Conservation (phyloP, 2,329 filamentous ascomycete genomes). For the Aspergillus pseudonomiae region DNA sequence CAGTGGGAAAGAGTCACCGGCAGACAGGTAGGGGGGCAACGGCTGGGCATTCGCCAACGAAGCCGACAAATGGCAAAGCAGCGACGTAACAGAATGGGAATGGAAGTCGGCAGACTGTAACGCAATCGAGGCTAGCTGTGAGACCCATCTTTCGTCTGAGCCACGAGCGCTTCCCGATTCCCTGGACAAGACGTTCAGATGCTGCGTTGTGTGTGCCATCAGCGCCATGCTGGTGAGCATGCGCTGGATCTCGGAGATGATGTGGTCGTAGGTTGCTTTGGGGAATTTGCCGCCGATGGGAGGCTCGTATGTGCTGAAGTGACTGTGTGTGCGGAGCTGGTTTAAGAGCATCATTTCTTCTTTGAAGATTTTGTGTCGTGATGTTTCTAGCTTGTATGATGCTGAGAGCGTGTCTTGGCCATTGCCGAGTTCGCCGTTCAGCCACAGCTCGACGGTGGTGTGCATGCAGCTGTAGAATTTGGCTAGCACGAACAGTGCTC, state of each 20-base stretch:
- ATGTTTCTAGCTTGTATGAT: conserved; percentile 52
- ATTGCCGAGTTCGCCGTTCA: conserved; percentile 58
- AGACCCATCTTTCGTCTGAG: conserved; percentile 57
- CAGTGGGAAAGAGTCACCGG: conserved; percentile 64
- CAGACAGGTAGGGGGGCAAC: conserved; percentile 68
- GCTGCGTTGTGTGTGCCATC: conserved; percentile 63
- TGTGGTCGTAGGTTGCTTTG: conserved; percentile 61
- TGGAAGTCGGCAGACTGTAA: conserved; percentile 59
- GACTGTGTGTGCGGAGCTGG: conserved; percentile 62
- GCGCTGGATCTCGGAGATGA: conserved; percentile 58
- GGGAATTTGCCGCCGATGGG: conserved; percentile 75
- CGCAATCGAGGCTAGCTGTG: conserved; percentile 60
- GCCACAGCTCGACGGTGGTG: conserved; percentile 64
- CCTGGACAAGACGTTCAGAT: conserved; percentile 43
- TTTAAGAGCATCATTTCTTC: conserved; percentile 68
- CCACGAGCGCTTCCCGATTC: conserved; percentile 19
- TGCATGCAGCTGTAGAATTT: conserved; percentile 74
- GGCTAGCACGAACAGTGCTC: conserved; percentile 69
- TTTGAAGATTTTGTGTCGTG: conserved; percentile 61
- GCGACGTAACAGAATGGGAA: conserved; percentile 50
- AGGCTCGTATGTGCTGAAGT: conserved; percentile 69
- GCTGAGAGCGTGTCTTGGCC: conserved; percentile 18
- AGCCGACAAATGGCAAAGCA: conserved; percentile 69
- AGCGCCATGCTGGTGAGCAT: conserved; percentile 66
- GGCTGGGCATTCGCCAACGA: conserved; percentile 66